A percentile compares a stretch with the other conserved stretches of the same genome.
Evolutionary conservation across 2,329 filamentous ascomycete species (phyloP).

Genomic region (Aureobasidium sp.): DNA sequence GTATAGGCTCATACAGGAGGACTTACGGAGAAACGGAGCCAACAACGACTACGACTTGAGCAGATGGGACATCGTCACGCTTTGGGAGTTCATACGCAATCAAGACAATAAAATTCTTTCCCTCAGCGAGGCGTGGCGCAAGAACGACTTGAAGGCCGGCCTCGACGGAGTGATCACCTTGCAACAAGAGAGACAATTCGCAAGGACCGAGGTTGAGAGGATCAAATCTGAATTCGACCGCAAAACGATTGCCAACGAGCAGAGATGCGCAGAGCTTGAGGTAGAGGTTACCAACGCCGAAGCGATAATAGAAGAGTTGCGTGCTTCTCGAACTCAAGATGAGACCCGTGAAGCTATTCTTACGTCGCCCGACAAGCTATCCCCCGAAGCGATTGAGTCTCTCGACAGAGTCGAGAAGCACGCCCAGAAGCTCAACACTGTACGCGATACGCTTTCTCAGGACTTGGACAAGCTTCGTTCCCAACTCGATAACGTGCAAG

Average conservation of each 20-base stretch:
- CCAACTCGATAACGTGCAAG: not conserved
- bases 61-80: not conserved
- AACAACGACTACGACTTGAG: not conserved
- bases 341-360: not conserved
- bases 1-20: not conserved
- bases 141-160: not conserved
- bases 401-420: not conserved
- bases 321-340: not conserved
- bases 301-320: not conserved
- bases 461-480: not conserved
- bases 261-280: not conserved
- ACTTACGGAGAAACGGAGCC: not conserved
- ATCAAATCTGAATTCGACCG: not conserved
- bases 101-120: not conserved
- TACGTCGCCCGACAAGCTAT: not conserved
- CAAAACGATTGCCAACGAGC: not conserved
- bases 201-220: not conserved
- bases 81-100: not conserved
- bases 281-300: not conserved
- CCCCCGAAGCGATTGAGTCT: not conserved
- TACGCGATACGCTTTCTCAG: not conserved
- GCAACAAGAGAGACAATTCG: not conserved
- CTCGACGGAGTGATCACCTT: not conserved
- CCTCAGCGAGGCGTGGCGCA: not conserved
- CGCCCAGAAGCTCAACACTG: not conserved